Conservation (phyloP, 2,329 filamentous ascomycete genomes). For the Sporothrix pseudoabietina region DNA sequence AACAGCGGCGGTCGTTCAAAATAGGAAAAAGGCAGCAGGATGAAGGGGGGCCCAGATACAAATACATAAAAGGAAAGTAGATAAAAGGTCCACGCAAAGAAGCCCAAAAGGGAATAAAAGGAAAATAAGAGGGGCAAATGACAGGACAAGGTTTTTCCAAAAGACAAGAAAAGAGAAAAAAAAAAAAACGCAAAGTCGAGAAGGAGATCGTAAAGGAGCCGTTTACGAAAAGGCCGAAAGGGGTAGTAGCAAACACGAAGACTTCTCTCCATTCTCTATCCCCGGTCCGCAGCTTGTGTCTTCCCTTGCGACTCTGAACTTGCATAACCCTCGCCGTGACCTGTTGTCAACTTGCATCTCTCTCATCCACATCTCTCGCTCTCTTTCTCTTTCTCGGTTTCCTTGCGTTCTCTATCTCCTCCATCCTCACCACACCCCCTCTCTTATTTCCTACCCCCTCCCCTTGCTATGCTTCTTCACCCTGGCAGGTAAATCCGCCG, state of each 20-base stretch:
- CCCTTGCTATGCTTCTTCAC: conserved; percentile 4
- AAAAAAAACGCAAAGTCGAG: neutral
- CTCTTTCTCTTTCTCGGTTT: neutral
- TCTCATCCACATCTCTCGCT: neutral
- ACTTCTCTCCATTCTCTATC: neutral
- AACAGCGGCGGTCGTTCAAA: conserved; percentile 1
- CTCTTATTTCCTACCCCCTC: neutral
- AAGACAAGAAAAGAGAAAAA: neutral
- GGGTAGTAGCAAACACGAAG: neutral
- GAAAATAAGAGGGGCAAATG: conserved; percentile 20
- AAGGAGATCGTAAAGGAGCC: neutral
- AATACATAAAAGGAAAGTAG: neutral
- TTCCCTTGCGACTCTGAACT: neutral
- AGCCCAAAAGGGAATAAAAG: conserved; percentile 5
- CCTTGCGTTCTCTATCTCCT: neutral
- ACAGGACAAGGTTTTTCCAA: neutral
- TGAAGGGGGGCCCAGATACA: neutral
- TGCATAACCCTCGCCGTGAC: neutral
- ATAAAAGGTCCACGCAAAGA: conserved; percentile 8
- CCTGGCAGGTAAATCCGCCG: conserved; percentile 20
- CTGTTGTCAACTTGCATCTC: neutral
- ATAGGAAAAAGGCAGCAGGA: neutral
- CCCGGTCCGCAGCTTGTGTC: neutral
- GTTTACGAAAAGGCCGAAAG: neutral
- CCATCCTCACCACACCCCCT: neutral